Evolutionary conservation across 768 basidiomycete genomes (phyloP).

Genomic region (Leccinellum rugosiceps): DNA sequence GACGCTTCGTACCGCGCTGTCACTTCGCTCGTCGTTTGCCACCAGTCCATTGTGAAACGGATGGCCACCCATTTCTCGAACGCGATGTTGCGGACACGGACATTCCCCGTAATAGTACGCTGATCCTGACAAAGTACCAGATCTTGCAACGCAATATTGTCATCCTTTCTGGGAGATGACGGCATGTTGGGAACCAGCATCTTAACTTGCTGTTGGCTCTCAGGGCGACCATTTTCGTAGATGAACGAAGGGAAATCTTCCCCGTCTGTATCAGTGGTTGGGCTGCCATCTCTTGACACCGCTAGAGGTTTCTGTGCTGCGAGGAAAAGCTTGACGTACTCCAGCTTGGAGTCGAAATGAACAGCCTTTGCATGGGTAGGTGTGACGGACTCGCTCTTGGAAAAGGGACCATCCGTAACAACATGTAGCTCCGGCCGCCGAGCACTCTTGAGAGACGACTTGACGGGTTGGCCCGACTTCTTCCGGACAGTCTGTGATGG

Average conservation of each 20-base stretch:
- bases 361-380: conserved; percentile 81
- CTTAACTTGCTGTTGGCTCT: conserved; percentile 38
- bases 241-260: conserved; percentile 75
- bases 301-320: conserved; percentile 94
- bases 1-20: conserved; percentile 63
- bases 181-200: conserved; percentile 75
- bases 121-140: conserved; percentile 51
- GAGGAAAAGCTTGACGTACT: conserved; percentile 92
- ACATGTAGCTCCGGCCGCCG: conserved; percentile 54
- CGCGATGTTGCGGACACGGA: conserved; percentile 81
- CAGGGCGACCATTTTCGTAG: conserved; percentile 42
- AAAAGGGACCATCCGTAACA: conserved; percentile 43
- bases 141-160: conserved; percentile 53
- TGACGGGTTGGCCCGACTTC: conserved; percentile 92
- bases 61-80: conserved; percentile 86
- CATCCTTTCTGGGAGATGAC: conserved; percentile 32
- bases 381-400: conserved; percentile 77
- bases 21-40: conserved; percentile 96
- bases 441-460: conserved; percentile 81
- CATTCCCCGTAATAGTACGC: conserved; percentile 61
- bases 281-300: conserved; percentile 87
- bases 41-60: conserved; percentile 89
- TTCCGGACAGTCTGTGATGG: conserved; percentile 60
- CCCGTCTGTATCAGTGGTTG: conserved; percentile 79
- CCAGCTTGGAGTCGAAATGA: conserved; percentile 88